Evolutionary conservation across 1,284 basidiomycete genomes (phyloP).

Genomic region (Erythrobasidium hasegawianum): DNA sequence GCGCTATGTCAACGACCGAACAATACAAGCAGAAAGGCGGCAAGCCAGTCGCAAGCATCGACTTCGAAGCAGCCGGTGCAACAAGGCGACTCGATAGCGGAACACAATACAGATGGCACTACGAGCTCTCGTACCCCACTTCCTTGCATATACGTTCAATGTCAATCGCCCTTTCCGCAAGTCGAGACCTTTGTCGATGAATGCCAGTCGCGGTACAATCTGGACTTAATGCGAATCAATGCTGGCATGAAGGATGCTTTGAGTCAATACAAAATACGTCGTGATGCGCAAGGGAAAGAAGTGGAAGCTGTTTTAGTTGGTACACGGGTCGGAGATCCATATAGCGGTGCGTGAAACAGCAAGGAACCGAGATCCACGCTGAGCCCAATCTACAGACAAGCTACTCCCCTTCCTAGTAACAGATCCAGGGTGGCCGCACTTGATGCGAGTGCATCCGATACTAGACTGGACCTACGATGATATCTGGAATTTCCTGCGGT

Average conservation of each 20-base stretch:
- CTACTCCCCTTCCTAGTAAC: slow-evolving; percentile 71
- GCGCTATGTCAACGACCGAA: slow-evolving; percentile 31
- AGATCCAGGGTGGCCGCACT: slow-evolving; percentile 80
- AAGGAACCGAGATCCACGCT: background rate
- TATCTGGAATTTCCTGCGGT: slow-evolving; percentile 81
- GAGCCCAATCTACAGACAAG: slow-evolving; percentile 47
- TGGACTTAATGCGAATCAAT: slow-evolving; percentile 72
- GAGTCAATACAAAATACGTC: slow-evolving; percentile 59
- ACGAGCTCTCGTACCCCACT: slow-evolving; percentile 54
- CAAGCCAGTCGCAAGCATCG: no score
- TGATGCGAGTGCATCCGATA: slow-evolving; percentile 90
- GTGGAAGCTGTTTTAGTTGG: slow-evolving; percentile 82
- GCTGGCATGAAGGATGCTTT: slow-evolving; percentile 81
- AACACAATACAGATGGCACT: background rate
- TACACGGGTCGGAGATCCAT: slow-evolving; percentile 80
- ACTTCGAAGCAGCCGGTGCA: slow-evolving; percentile 54
- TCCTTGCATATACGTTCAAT: slow-evolving; percentile 80
- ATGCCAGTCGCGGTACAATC: slow-evolving; percentile 63
- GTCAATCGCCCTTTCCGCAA: slow-evolving; percentile 76
- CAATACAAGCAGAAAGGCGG: no score
- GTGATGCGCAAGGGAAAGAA: slow-evolving; percentile 49
- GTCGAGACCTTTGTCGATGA: slow-evolving; percentile 82
- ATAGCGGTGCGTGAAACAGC: slow-evolving; percentile 66
- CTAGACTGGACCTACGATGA: slow-evolving; percentile 89
- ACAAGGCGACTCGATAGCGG: background rate